Conservation (phyloP, 495 filamentous ascomycete genomes). For the Penicillium desertorum region DNA sequence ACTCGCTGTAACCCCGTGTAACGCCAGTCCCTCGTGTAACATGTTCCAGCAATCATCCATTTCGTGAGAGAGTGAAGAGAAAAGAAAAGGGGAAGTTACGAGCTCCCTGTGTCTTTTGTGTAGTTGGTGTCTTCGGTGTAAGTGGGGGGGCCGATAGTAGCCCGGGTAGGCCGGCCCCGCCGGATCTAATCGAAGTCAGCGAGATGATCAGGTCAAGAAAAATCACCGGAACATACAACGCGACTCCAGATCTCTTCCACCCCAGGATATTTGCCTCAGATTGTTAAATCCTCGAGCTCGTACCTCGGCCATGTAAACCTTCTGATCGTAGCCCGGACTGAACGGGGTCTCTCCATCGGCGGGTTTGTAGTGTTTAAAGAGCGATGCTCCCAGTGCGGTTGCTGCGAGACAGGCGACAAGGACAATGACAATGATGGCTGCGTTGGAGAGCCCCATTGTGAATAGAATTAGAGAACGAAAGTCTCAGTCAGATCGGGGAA, state of each 20-base stretch:
- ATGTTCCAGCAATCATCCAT: not conserved
- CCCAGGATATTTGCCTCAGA: slow-evolving; percentile 29
- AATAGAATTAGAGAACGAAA: not conserved
- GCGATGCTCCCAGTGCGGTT: slow-evolving; percentile 36
- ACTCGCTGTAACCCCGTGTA: slow-evolving; percentile 2
- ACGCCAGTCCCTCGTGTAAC: slow-evolving; percentile 6
- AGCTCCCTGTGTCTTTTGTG: slow-evolving; percentile 8
- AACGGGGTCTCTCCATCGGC: slow-evolving; percentile 17
- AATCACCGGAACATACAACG: slow-evolving; percentile 28
- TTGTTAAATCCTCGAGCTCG: slow-evolving; percentile 34
- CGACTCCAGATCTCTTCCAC: slow-evolving; percentile 32
- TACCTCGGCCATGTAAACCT: slow-evolving; percentile 42
- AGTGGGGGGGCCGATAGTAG: slow-evolving; percentile 19
- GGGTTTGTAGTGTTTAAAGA: slow-evolving; percentile 37
- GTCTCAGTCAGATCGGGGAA: not conserved
- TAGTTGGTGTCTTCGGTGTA: slow-evolving; percentile 1
- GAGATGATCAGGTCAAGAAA: not conserved
- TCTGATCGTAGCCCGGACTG: slow-evolving; percentile 32
- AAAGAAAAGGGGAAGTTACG: not conserved
- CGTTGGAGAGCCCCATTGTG: slow-evolving; percentile 33
- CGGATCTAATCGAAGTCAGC: slow-evolving; percentile 18
- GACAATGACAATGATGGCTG: slow-evolving; percentile 46
- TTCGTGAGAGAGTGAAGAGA: not conserved
- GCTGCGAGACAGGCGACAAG: slow-evolving; percentile 39
- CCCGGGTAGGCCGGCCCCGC: slow-evolving; percentile 20